These are phyloP conservation scores for Podospora fimiseda DNA, from an alignment of 495 filamentous ascomycete species.

Conservation along the genomic window DNA sequence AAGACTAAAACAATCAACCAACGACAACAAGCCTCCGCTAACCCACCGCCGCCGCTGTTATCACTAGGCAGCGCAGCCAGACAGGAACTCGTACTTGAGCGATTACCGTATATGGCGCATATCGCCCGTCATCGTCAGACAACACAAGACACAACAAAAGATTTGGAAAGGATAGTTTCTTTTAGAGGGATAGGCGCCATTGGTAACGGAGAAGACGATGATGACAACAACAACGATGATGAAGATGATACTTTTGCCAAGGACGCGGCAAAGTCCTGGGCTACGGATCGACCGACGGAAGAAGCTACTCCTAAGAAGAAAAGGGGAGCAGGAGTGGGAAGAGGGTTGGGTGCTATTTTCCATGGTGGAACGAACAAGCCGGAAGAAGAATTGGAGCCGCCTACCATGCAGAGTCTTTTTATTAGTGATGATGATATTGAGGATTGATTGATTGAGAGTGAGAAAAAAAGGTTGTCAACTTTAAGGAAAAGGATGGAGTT, in stretches of 20 bases:
- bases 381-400: conserved; percentile 24
- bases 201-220: conserved; percentile 32
- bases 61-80: conserved; percentile 57
- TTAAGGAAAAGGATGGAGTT: too few relatives aligned
- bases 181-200: conserved; percentile 49
- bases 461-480: neutral
- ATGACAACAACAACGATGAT: conserved; percentile 43
- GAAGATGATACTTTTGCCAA: conserved; percentile 17
- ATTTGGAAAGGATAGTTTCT: conserved; percentile 63
- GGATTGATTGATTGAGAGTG: conserved; percentile 56
- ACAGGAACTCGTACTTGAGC: conserved; percentile 69
- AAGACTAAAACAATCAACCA: too few relatives aligned
- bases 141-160: conserved; percentile 29
- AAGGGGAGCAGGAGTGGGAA: conserved; percentile 14
- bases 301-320: conserved; percentile 38
- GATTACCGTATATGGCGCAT: conserved; percentile 74
- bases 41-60: conserved; percentile 32
- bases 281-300: conserved; percentile 51
- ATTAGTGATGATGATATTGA: conserved; percentile 96
- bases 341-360: conserved; percentile 23
- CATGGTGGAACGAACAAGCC: conserved; percentile 13
- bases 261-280: conserved; percentile 43
- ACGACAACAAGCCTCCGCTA: too few relatives aligned
- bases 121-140: conserved; percentile 44
- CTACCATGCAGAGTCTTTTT: conserved; percentile 58